Evolutionary conservation across 441 rosid species (phyloP), one percentile per base, ranked within the genome.

Genomic region (Jatropha podagrica): DNA sequence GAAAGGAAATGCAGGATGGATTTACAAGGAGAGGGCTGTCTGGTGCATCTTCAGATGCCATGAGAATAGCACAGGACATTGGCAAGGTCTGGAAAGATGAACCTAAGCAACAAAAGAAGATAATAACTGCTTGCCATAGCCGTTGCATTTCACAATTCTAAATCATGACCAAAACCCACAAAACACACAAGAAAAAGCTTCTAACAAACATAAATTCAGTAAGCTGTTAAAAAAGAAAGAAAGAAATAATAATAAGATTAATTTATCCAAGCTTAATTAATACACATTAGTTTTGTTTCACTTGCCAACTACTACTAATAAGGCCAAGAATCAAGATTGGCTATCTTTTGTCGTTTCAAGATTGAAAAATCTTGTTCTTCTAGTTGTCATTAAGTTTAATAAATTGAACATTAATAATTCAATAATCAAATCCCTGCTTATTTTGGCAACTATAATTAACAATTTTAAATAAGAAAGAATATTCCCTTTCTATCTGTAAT

Each of bases 131-230:
- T 23, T 23, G 23, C 23, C 23, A 23, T 23, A 84, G 97, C 76
- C 82, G 92, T 73, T 91, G 94, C 91, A 91, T 90, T 78, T 94
- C 98, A 27, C 95, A 85, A 79, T 84, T 83, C 82, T 92, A 66
- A 84, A 60, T 38, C 27, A 72, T 61, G 65, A 73, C 7, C 32
- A 11, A 42, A 65, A 65, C 23, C 23, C 23, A 69, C 20, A 23
- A 23, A 23, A 23, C 0, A 41, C 51, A 51, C 55, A 65, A 55
- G 58, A 56, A 37, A 13, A 17, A 69, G 23, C 27, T 48, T 51
- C 75, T 63, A 60, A 68, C 52, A 62, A 38, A 20, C 38, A 80
- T 18, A 51, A 65, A 59, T 20, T 32, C 52, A 68, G 42, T 32
- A 72, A 58, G 49, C 7, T 74, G 77, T 72, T 71, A 60, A 78